Conservation (phyloP, 2,329 filamentous ascomycete genomes). For the Saccharata proteae region DNA sequence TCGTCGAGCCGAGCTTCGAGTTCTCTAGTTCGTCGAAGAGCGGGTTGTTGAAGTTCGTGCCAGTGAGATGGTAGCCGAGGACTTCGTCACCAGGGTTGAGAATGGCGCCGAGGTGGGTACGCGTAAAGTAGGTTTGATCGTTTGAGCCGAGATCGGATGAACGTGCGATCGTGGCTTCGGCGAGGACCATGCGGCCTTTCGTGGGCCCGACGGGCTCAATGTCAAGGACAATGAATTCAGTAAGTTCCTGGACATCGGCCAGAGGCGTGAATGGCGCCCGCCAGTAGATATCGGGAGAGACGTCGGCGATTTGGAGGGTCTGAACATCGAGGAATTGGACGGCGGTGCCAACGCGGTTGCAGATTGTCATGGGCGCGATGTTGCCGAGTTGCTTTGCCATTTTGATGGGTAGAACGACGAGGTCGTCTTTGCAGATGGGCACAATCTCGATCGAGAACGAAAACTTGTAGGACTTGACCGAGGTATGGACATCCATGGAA, state of each 20-base stretch:
- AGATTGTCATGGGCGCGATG: conserved; percentile 75
- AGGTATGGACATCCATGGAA: conserved; percentile 83
- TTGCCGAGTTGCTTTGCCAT: conserved; percentile 80
- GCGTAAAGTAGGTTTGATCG: conserved; percentile 75
- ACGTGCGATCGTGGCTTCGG: conserved; percentile 78
- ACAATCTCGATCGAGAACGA: conserved; percentile 80
- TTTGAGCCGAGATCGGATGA: conserved; percentile 79
- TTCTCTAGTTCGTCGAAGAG: conserved; percentile 74
- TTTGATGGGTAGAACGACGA: conserved; percentile 85
- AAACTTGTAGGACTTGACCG: conserved; percentile 88
- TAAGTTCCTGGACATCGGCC: conserved; percentile 71
- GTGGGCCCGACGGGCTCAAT: conserved; percentile 67
- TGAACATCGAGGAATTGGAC: conserved; percentile 82
- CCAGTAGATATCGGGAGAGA: conserved; percentile 80
- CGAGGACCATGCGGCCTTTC: conserved; percentile 72
- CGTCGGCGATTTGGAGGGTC: conserved; percentile 81
- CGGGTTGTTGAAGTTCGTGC: conserved; percentile 84
- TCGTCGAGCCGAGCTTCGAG: conserved; percentile 61
- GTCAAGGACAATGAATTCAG: conserved; percentile 91
- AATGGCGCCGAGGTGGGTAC: conserved; percentile 79
- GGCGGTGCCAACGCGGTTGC: conserved; percentile 77
- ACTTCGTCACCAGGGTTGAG: conserved; percentile 83
- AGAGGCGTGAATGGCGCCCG: conserved; percentile 73
- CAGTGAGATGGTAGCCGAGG: conserved; percentile 84
- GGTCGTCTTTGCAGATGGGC: conserved; percentile 92